A percentile compares a stretch with the other conserved stretches of the same genome.
These are phyloP conservation scores for Aurinia saxatilis DNA, from an alignment of 345 rosid genomes.

Conservation along the genomic window DNA sequence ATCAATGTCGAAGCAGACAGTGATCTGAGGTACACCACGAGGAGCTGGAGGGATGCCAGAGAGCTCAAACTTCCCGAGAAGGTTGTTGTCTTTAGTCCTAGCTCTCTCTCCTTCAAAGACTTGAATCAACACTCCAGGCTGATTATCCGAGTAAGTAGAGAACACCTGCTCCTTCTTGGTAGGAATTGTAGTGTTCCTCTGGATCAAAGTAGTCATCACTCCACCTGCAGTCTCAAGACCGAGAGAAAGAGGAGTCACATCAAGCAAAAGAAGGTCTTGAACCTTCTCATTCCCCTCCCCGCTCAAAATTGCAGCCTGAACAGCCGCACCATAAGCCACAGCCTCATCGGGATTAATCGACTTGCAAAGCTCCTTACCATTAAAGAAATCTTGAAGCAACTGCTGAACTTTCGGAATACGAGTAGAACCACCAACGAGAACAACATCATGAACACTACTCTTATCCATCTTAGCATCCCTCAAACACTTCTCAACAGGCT, in stretches of 20 bases:
- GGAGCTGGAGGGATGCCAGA: slow-evolving; percentile 34
- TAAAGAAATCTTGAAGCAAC: slow-evolving; percentile 30
- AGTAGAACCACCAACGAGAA: slow-evolving; percentile 36
- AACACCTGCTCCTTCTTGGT: slow-evolving; percentile 32
- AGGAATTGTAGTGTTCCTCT: slow-evolving; percentile 28
- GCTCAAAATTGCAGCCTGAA: slow-evolving; percentile 30
- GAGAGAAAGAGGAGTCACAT: slow-evolving; percentile 31
- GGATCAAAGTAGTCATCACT: slow-evolving; percentile 32
- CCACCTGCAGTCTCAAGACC: slow-evolving; percentile 35
- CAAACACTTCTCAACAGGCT: slow-evolving; percentile 33
- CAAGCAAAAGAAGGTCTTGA: slow-evolving; percentile 31
- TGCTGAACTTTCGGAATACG: slow-evolving; percentile 37
- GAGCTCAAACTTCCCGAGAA: slow-evolving; percentile 32
- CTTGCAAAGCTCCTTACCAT: slow-evolving; percentile 36
- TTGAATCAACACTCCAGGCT: slow-evolving; percentile 28
- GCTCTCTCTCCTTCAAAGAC: slow-evolving; percentile 38
- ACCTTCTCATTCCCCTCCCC: slow-evolving; percentile 35
- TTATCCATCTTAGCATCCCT: slow-evolving; percentile 33
- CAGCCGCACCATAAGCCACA: slow-evolving; percentile 38
- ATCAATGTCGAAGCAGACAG: slow-evolving; percentile 20
- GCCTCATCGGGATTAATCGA: slow-evolving; percentile 37
- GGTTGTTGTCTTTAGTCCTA: slow-evolving; percentile 34
- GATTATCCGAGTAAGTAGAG: slow-evolving; percentile 31
- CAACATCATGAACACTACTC: slow-evolving; percentile 27
- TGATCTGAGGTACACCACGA: slow-evolving; percentile 32